Evolutionary conservation across 2,329 filamentous ascomycete species (phyloP).

Genomic region (Neonectria coccinea): DNA sequence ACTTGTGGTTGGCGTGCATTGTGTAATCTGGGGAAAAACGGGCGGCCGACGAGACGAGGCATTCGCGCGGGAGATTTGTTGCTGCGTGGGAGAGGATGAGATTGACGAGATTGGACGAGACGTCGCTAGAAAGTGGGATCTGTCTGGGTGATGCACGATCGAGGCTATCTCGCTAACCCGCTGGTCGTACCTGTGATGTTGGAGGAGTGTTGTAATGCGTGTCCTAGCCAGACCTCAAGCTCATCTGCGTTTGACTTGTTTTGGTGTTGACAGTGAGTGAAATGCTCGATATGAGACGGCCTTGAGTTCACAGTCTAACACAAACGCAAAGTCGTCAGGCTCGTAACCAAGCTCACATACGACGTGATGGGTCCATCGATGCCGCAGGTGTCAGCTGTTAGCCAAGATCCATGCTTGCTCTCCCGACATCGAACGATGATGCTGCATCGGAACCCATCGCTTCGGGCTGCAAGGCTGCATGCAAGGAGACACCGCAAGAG

Average conservation of each 20-base stretch:
- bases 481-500: neutral
- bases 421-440: constrained; percentile 3
- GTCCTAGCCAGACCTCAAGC: neutral
- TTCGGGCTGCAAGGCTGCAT: constrained; percentile 3
- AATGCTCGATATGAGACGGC: constrained; percentile 2
- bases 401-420: neutral
- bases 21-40: constrained; percentile 24
- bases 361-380: neutral
- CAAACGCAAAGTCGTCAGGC: neutral
- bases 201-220: neutral
- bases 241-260: constrained; percentile 4
- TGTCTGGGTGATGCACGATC: neutral
- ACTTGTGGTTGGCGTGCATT: neutral
- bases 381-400: neutral
- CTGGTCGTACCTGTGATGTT: neutral
- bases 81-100: constrained; percentile 2
- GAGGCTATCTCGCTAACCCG: neutral
- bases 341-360: neutral
- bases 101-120: constrained; percentile 20
- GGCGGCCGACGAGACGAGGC: constrained; percentile 7
- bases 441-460: neutral
- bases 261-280: constrained; percentile 4
- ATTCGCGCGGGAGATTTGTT: neutral
- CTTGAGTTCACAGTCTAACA: neutral
- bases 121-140: neutral